Conservation (phyloP, 176 grass and related monocot genomes). For the Aegilops tauschii region DNA sequence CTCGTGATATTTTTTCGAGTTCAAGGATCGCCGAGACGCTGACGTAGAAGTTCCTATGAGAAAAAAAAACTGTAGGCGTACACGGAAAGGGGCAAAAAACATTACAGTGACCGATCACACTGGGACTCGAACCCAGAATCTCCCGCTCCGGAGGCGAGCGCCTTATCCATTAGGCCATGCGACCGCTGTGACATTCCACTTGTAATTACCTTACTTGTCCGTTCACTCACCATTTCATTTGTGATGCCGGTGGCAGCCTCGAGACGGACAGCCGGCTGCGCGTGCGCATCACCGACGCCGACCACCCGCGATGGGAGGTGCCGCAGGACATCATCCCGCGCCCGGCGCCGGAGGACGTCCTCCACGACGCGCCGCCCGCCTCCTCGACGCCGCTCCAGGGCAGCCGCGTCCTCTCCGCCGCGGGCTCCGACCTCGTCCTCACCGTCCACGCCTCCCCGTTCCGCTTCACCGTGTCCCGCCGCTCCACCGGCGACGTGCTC, state of each 20-base stretch:
- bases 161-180: constrained; percentile 97
- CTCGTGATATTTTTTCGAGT: not conserved
- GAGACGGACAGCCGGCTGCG: constrained; percentile 70
- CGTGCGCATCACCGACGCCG: constrained; percentile 82
- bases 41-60: too few species aligned
- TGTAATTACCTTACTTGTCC: not conserved
- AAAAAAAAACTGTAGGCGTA: too few species aligned
- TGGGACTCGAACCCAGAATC: constrained; percentile 29
- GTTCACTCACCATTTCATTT: not conserved
- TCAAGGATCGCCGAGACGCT: too few species aligned
- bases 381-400: too few species aligned
- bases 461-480: too few species aligned
- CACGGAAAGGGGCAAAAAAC: not conserved
- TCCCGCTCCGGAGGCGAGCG: constrained; percentile 62
- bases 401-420: too few species aligned
- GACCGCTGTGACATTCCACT: not conserved
- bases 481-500: too few species aligned
- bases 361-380: too few species aligned
- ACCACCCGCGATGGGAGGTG: constrained; percentile 69
- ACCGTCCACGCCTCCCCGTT: too few species aligned
- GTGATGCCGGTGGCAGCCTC: constrained; percentile 26
- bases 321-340: constrained; percentile 68
- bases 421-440: too few species aligned
- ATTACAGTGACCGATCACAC: not conserved
- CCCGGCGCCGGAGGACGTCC: not conserved